Evolutionary conservation across 2,329 filamentous ascomycete genomes (phyloP), one percentile per base, ranked within the genome.

Genomic region (Cladophialophora bantiana): DNA sequence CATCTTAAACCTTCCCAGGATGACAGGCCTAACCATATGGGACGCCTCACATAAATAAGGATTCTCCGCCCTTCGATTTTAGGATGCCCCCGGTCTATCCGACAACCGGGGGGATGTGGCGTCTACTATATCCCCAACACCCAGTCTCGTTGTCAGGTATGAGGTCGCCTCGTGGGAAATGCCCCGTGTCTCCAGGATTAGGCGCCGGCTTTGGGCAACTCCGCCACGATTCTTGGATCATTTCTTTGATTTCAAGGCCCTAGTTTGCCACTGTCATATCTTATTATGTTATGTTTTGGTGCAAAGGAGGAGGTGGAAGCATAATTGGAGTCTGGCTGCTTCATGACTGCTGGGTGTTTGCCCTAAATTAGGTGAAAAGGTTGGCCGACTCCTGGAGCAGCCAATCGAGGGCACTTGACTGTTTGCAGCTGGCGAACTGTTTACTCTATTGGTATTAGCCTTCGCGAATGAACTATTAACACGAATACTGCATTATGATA

Each of bases 281-380:
- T 40, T 6, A 26, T 15, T 3, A 4, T 58, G 34, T 26, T 10
- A 5, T 26, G 42, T 20, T 31, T 36, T 26, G 56, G 36, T 36
- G 38, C 32, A 10, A 32, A 9, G n/a, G 26, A 45, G 56, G 42
- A 15, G 31, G 36, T 15, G 4, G 53, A 38, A 56, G 12, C 7
- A 20, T 12, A 13, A 3, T 56, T n/a, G 31, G 12, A 34, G 36
- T 56, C 26, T 56, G 31, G 34, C n/a, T 5, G 31, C 31, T 7
- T n/a, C 7, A n/a, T 40, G 10, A 56, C 7, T 10, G 40, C 18
- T 10, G 53, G 32, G 5, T n/a, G 1, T 10, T 3, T 38, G 52
- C 26, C 13, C 34, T 34, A 56, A 36, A 52, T 60, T 42, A 31
- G 58, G 42, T 52, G 58, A 60, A 26, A 18, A n/a, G 34, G n/a